Evolutionary conservation across 176 grass and related monocot genomes (phyloP).

Genomic region (Chloris gayana): DNA sequence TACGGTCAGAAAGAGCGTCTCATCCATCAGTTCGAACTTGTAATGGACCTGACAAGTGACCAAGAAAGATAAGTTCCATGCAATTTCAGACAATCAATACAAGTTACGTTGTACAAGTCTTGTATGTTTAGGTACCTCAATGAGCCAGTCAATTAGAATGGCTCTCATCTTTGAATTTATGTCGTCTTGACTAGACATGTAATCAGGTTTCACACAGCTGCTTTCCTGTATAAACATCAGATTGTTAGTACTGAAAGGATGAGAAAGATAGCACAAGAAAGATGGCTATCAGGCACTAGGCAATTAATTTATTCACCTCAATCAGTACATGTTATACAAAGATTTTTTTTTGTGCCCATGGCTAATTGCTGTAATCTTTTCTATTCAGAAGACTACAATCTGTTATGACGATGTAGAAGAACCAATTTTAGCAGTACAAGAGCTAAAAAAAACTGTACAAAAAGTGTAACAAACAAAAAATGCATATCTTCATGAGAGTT

Average conservation of each 20-base stretch:
- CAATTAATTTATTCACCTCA: not conserved
- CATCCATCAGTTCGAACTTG: constrained; percentile 94
- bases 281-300: not conserved
- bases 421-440: not conserved
- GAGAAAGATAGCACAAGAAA: not conserved
- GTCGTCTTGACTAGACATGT: constrained; percentile 80
- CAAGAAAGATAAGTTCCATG: constrained; percentile 25
- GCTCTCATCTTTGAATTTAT: constrained; percentile 94
- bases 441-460: no score
- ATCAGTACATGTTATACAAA: not conserved
- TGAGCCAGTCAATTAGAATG: constrained; percentile 89
- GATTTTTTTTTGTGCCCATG: not conserved
- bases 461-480: not conserved
- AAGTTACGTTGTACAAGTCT: not conserved
- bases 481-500: not conserved
- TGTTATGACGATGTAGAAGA: constrained; percentile 1
- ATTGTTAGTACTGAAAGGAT: constrained; percentile 36
- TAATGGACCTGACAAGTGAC: constrained; percentile 71
- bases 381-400: not conserved
- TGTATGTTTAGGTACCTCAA: constrained; percentile 62
- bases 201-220: constrained; percentile 64
- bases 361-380: not conserved
- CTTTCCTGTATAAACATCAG: constrained; percentile 48
- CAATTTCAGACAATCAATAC: not conserved
- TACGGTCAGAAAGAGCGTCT: constrained; percentile 93